A percentile compares a stretch with the other conserved stretches of the same genome.
Evolutionary conservation across 805 yeast species (phyloP).

Genomic region (Kodamaea restingae): DNA sequence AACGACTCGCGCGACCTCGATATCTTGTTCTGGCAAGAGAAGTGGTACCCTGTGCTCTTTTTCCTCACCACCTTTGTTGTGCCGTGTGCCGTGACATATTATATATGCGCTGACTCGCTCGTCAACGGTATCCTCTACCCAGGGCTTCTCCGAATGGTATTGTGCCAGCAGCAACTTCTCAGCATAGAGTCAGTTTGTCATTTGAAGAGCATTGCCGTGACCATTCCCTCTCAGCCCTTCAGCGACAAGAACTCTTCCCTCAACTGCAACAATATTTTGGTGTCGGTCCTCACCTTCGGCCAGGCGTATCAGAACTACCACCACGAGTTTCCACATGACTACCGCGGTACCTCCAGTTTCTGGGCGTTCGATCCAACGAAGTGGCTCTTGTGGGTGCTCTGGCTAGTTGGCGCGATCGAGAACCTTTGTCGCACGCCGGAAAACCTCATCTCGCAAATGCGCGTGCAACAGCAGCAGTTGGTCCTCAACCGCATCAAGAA

Average conservation of each 20-base stretch:
- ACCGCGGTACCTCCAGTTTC: conserved; percentile 67
- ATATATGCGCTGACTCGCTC: conserved; percentile 27
- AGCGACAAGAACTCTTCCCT: conserved; percentile 62
- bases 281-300: conserved; percentile 72
- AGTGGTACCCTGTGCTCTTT: conserved; percentile 24
- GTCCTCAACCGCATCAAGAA: conserved; percentile 72
- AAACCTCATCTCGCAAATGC: conserved; percentile 59
- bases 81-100: conserved; percentile 26
- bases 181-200: conserved; percentile 83
- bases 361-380: conserved; percentile 86
- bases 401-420: conserved; percentile 53
- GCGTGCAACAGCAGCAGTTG: conserved; percentile 68
- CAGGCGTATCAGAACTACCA: conserved; percentile 93
- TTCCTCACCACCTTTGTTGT: conserved; percentile 26
- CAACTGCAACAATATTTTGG: conserved; percentile 55
- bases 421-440: conserved; percentile 60
- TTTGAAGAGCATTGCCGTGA: conserved; percentile 47
- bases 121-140: conserved; percentile 53
- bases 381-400: conserved; percentile 56
- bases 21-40: conserved; percentile 36
- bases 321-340: conserved; percentile 92
- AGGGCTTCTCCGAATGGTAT: conserved; percentile 66
- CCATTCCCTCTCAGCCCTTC: conserved; percentile 53
- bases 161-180: conserved; percentile 77
- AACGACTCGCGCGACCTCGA: conserved; percentile 1